Evolutionary conservation across 805 yeast genomes (phyloP).

Genomic region (Isabelozyma rhagii): DNA sequence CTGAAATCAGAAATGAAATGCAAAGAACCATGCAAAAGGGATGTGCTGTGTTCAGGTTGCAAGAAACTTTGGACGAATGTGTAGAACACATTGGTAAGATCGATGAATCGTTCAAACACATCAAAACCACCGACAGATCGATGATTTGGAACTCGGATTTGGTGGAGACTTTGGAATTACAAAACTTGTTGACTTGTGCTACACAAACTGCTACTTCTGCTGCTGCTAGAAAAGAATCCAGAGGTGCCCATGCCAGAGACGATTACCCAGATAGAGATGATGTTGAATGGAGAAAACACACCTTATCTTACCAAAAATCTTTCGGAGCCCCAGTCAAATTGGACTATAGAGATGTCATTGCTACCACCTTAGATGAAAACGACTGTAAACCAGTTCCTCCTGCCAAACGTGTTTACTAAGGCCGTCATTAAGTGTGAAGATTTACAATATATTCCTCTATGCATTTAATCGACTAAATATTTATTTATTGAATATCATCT

Average conservation of each 20-base stretch:
- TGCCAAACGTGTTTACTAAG: slow-evolving; percentile 87
- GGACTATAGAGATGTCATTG: slow-evolving; percentile 82
- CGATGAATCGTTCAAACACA: slow-evolving; percentile 69
- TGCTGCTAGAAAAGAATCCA: slow-evolving; percentile 91
- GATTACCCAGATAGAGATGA: slow-evolving; percentile 96
- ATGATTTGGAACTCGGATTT: slow-evolving; percentile 99
- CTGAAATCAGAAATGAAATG: slow-evolving; percentile 87
- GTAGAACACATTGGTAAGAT: slow-evolving; percentile 72
- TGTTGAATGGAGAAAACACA: slow-evolving; percentile 95
- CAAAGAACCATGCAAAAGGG: slow-evolving; percentile 96
- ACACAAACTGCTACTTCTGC: slow-evolving; percentile 93
- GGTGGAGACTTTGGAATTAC: slow-evolving; percentile 93
- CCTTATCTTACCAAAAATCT: slow-evolving; percentile 83
- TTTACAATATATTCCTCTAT: neutral
- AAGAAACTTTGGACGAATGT: slow-evolving; percentile 89
- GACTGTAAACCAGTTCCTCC: slow-evolving; percentile 98
- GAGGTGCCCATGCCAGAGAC: slow-evolving; percentile 99
- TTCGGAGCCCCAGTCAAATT: slow-evolving; percentile 70
- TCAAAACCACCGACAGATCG: slow-evolving; percentile 90
- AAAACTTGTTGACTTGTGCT: slow-evolving; percentile 95
- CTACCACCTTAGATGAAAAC: slow-evolving; percentile 78
- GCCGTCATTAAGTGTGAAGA: neutral
- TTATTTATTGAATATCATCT: neutral
- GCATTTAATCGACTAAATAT: neutral
- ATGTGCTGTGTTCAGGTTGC: slow-evolving; percentile 94